Conservation (phyloP, 129 eudicot genomes). For the Sambucus nigra region DNA sequence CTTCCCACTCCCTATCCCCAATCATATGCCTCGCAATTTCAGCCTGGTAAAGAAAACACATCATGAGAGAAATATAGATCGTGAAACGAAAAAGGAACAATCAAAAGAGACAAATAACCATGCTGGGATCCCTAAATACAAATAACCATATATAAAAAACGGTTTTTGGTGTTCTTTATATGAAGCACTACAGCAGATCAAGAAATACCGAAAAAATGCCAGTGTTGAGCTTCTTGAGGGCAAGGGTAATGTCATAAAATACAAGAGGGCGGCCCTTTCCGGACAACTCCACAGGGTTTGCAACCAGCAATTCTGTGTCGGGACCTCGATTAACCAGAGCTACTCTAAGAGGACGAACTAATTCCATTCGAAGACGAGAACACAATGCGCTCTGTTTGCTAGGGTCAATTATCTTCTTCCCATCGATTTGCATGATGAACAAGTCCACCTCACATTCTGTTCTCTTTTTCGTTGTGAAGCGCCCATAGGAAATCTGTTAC, state of each 20-base stretch:
- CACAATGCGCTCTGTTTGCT: constrained; percentile 46
- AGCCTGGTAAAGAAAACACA: constrained; percentile 38
- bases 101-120: too few species aligned
- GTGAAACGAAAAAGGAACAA: neutral
- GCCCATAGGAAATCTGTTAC: constrained; percentile 71
- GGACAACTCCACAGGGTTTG: constrained; percentile 86
- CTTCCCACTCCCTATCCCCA: constrained; percentile 78
- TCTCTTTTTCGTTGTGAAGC: constrained; percentile 37
- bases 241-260: constrained; percentile 79
- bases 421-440: constrained; percentile 69
- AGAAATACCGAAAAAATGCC: constrained; percentile 67
- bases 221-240: constrained; percentile 68
- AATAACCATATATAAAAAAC: too few species aligned
- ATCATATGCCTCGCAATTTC: constrained; percentile 59
- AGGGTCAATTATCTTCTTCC: constrained; percentile 68
- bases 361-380: constrained; percentile 62
- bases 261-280: constrained; percentile 93
- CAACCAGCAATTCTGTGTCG: constrained; percentile 81
- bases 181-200: neutral
- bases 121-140: too few species aligned
- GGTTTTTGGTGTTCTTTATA: too few species aligned
- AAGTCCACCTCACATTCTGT: constrained; percentile 60
- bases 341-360: constrained; percentile 64
- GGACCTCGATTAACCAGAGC: constrained; percentile 81
- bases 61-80: neutral